Evolutionary conservation across 805 yeast species (phyloP), one percentile per base, ranked within the genome.

Genomic region (Zygosaccharomyces lentus): DNA sequence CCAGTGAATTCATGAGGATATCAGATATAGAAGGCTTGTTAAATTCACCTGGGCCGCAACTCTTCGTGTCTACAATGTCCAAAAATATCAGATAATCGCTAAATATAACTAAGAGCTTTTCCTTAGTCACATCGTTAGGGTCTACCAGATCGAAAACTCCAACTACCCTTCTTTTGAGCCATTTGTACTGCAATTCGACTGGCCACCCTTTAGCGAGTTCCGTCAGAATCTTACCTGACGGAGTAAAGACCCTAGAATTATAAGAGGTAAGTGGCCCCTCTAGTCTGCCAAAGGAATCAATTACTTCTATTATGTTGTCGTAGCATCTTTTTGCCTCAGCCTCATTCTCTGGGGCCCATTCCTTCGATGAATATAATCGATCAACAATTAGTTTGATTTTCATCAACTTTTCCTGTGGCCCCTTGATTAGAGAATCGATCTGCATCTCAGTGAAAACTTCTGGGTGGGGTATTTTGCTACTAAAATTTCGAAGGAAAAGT

Each of bases 141-240:
- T 73, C 71, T 6, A 62, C 55, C 1, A 74, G 73, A 47, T 78
- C 84, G 51, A 75, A 74, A 2, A 90, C 82, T 0, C 91, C 84
- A 9, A 91, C 89, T 2, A 91, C 93, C 49, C 95, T 75, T 51
- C 98, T 73, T 30, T 83, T 77, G 24, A 88, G 62, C 97, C 96
- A 90, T 16, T 95, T 96, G 59, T 81, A 83, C 52, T 87, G 95
- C 19, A 91, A 70, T 52, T 84, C 90, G 0, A 78, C 67, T 0
- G 98, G 98, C 97, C 97, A 90, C 9, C 79, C 81, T 12, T 78
- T 73, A 2, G 96, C 95, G 15, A 89, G 65, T 55, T 89, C 96
- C 0, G 95, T 82, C 41, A 91, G 68, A 2, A 91, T 74, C 62
- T 88, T 89, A 0, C 97, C 97, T 0, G 96, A 82, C 2, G 96